These are phyloP conservation scores for Fusarium sp. DNA, from an alignment of 2,329 filamentous ascomycete species.

Conservation along the genomic window DNA sequence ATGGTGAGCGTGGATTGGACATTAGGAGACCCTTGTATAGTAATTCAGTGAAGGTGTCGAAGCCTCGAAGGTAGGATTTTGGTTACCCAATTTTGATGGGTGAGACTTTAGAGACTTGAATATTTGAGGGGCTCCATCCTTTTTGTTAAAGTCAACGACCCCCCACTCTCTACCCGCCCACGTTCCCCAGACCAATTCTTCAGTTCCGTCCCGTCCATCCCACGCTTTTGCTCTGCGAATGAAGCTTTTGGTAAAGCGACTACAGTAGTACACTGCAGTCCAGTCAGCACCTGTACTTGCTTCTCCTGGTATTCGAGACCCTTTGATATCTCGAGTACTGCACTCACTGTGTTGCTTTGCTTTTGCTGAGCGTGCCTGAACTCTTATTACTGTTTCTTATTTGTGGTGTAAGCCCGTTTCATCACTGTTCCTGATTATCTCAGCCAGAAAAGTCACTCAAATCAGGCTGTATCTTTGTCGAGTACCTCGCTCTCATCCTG, in stretches of 20 bases:
- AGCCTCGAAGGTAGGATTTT: background rate
- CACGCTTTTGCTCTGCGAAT: conserved; percentile 20
- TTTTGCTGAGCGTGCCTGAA: conserved; percentile 15
- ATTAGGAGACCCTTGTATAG: background rate
- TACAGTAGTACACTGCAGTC: background rate
- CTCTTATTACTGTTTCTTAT: conserved; percentile 9
- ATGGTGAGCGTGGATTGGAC: conserved; percentile 17
- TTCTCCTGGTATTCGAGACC: conserved; percentile 16
- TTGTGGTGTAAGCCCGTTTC: conserved; percentile 16
- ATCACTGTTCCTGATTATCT: conserved; percentile 30
- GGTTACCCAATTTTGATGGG: conserved; percentile 6
- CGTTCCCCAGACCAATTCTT: conserved; percentile 31
- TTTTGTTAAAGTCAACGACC: conserved; percentile 32
- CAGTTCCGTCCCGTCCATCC: conserved; percentile 25
- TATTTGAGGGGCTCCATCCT: conserved; percentile 10
- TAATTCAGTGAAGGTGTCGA: background rate
- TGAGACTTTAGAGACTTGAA: background rate
- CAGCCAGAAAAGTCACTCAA: conserved; percentile 16
- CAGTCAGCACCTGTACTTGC: conserved; percentile 1
- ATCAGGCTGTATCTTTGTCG: conserved; percentile 5
- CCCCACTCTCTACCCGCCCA: conserved; percentile 36
- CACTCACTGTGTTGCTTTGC: conserved; percentile 6
- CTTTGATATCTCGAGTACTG: background rate
- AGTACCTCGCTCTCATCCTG: conserved; percentile 5
- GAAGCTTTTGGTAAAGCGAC: conserved; percentile 3